Conservation (phyloP, 1,139 yeast species). For the Pichiaceae sp. region DNA sequence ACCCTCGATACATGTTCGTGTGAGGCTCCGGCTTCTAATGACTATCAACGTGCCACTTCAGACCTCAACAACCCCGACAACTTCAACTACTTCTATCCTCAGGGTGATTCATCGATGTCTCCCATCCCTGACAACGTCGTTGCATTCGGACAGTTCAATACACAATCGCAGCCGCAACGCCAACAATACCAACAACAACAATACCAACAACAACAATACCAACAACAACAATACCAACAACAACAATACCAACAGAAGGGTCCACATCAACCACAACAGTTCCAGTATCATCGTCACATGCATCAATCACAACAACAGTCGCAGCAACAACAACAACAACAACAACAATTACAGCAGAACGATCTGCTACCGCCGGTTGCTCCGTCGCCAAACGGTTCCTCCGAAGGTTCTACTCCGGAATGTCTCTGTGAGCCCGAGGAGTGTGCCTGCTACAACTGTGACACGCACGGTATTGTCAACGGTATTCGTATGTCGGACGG, state of each 20-base stretch:
- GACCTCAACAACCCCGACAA: too few relatives aligned
- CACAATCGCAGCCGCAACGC: not conserved
- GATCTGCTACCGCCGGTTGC: constrained; percentile 1
- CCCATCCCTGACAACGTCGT: constrained; percentile 30
- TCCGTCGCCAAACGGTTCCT: constrained; percentile 2
- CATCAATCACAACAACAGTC: not conserved
- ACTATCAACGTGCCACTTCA: too few relatives aligned
- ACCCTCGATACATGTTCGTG: constrained; percentile 45
- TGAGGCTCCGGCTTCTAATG: constrained; percentile 34
- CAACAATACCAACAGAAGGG: not conserved
- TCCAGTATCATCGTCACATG: not conserved
- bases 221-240: not conserved
- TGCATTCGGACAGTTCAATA: not conserved
- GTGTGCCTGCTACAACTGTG: constrained; percentile 48
- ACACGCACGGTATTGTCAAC: constrained; percentile 43
- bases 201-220: not conserved
- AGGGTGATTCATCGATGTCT: constrained; percentile 28
- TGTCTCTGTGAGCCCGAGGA: constrained; percentile 39
- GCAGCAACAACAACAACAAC: not conserved
- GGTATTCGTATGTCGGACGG: constrained; percentile 41
- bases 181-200: not conserved
- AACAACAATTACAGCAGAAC: not conserved
- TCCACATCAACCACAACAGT: not conserved
- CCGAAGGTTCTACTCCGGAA: constrained; percentile 10
- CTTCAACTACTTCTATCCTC: too few relatives aligned